Base-by-base conservation (phyloP, 2,329 filamentous ascomycete genomes). In the Decorospora gaudefroyi region DNA sequence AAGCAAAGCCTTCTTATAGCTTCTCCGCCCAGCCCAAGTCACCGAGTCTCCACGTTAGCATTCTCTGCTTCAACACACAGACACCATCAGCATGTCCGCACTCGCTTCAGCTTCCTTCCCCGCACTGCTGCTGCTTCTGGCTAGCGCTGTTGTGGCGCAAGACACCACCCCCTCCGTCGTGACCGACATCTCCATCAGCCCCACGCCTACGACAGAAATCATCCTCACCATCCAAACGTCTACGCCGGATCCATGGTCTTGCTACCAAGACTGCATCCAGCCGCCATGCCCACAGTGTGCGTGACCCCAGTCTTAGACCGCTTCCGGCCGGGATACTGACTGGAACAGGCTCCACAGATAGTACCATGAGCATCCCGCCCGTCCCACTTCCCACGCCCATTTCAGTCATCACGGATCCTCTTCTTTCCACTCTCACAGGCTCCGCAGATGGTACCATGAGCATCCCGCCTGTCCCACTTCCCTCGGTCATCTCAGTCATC, bases 151-250 rank as follows among this genome's bases (percentile, higher is more conserved):
- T 15, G 29, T 30, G 10, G 61, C 56, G 4, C 62, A 63, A 25
- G 28, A 37, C 13, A 26, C 32, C 8, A 37, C 46, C 3, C 46
- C 49, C 41, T 46, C 46, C n/a, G 51, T 57, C 15, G 53, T 42
- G 2, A 51, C 53, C 10, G 49, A 42, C 22, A 43, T 47, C 23
- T 46, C 40, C 31, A 51, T 47, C 36, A 46, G 31, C 22, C 51
- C 54, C 2, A 35, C 38, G 23, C 49, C 54, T 3, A 55, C 62
- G 7, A 59, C 47, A 6, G 57, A 60, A 34, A 46, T 44, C 15
- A 18, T 55, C 47, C 57, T 62, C 49, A 64, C 62, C 6, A 63
- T 66, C 28, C 62, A 66, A 42, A 67, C 63, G 6, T 55, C 49
- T 15, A 18, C 44, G n/a, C 55, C 57, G 15, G 48, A 49, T 42